These are phyloP conservation scores for Primulina tabacum DNA, from an alignment of 257 asterid genomes.

Conservation along the genomic window DNA sequence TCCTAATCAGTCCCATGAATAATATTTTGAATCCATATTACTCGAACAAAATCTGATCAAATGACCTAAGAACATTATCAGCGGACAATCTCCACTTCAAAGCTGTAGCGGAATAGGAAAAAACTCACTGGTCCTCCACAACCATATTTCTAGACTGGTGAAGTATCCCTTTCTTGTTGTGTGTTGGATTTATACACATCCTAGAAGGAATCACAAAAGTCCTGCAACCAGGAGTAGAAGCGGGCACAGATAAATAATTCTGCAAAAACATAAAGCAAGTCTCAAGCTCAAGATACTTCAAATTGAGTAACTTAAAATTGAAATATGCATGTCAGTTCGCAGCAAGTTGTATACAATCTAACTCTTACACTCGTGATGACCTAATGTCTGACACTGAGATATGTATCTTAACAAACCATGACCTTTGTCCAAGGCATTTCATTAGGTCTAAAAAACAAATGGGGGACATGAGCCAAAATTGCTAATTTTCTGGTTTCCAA, in stretches of 20 bases:
- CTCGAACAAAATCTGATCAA: constrained; percentile 2
- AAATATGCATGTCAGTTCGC: background rate
- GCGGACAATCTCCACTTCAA: background rate
- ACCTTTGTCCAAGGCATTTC: background rate
- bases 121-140: constrained; percentile 67
- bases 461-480: background rate
- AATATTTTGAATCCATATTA: background rate
- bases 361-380: background rate
- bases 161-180: constrained; percentile 85
- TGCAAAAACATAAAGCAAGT: background rate
- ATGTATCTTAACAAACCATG: constrained; percentile 5
- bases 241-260: constrained; percentile 5
- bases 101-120: constrained; percentile 7
- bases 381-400: constrained; percentile 6
- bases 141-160: constrained; percentile 44
- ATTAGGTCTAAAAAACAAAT: constrained; percentile 8
- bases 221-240: constrained; percentile 48
- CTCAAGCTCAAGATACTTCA: background rate
- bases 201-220: constrained; percentile 95
- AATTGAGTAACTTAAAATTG: background rate
- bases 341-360: background rate
- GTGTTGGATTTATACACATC: constrained; percentile 91
- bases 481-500: background rate
- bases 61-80: constrained; percentile 13
- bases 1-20: background rate